Evolutionary conservation across 768 basidiomycete genomes (phyloP).

Genomic region (Trametes cubensis): DNA sequence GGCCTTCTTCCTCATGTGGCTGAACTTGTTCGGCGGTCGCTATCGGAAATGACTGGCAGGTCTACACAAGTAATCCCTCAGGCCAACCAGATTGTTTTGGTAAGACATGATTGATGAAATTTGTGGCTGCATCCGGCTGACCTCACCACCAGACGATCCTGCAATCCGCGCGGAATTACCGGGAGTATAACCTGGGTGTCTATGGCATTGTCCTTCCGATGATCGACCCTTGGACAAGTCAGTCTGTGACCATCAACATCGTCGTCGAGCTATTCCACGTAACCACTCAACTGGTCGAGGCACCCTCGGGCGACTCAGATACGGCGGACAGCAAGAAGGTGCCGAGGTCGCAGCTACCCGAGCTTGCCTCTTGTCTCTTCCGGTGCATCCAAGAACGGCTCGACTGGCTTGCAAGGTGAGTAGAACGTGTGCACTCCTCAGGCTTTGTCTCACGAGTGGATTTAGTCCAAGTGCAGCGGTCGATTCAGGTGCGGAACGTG

Average conservation of each 20-base stretch:
- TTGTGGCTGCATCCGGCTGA: neutral
- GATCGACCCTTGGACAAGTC: slow-evolving; percentile 85
- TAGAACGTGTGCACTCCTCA: too few relatives aligned
- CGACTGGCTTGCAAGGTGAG: slow-evolving; percentile 63
- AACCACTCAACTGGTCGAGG: slow-evolving; percentile 54
- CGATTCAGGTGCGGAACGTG: slow-evolving; percentile 53
- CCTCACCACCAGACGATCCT: slow-evolving; percentile 58
- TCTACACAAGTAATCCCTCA: slow-evolving; percentile 56
- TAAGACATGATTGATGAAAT: slow-evolving; percentile 38
- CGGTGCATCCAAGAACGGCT: slow-evolving; percentile 68
- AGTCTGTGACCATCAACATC: slow-evolving; percentile 64
- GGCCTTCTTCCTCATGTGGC: slow-evolving; percentile 63
- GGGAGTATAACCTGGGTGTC: slow-evolving; percentile 66
- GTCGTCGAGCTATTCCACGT: slow-evolving; percentile 72
- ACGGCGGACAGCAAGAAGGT: slow-evolving; percentile 38
- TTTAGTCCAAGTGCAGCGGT: slow-evolving; percentile 49
- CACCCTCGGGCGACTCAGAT: slow-evolving; percentile 36
- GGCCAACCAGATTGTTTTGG: slow-evolving; percentile 70
- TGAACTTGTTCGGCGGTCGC: slow-evolving; percentile 47
- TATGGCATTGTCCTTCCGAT: slow-evolving; percentile 78
- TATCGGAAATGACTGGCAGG: slow-evolving; percentile 47
- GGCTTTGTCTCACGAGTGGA: neutral
- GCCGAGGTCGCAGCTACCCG: slow-evolving; percentile 59
- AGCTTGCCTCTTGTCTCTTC: slow-evolving; percentile 65
- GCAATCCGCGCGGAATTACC: slow-evolving; percentile 72